Evolutionary conservation across 192 early-diverging fungal genomes (phyloP).

Genomic region (Coemansia sp.): DNA sequence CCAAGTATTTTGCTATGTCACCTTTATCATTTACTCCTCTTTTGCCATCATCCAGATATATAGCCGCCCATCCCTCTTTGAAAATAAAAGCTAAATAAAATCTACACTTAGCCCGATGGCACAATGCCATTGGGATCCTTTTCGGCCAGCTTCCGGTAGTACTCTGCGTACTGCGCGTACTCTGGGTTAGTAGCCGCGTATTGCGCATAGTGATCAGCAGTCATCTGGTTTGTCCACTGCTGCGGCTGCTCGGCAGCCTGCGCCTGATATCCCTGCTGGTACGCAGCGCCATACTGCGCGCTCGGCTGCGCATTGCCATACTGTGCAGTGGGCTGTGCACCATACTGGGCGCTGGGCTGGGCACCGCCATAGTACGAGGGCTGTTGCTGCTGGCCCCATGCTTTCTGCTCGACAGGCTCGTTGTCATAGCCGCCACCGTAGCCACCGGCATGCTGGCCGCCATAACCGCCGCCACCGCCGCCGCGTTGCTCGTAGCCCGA

Average conservation of each 20-base stretch:
- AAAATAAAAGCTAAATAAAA: slow-evolving; percentile 2
- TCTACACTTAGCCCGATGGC: slow-evolving; percentile 12
- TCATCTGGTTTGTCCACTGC: slow-evolving; percentile 54
- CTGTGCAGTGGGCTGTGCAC: neutral
- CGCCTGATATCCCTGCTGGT: slow-evolving; percentile 23
- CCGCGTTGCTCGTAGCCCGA: slow-evolving; percentile 28
- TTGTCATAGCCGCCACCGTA: slow-evolving; percentile 1
- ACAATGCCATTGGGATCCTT: slow-evolving; percentile 53
- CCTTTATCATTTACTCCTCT: no score
- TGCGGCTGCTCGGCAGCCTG: slow-evolving; percentile 15
- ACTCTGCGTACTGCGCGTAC: slow-evolving; percentile 53
- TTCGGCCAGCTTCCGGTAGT: slow-evolving; percentile 50
- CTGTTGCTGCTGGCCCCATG: slow-evolving; percentile 17
- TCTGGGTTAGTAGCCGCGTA: slow-evolving; percentile 45
- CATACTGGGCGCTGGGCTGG: slow-evolving; percentile 10
- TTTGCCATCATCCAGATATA: no score
- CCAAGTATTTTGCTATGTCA: no score
- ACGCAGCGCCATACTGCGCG: slow-evolving; percentile 9
- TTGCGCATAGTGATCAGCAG: slow-evolving; percentile 52
- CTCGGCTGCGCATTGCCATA: neutral
- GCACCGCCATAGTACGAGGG: neutral
- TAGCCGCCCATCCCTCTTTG: neutral
- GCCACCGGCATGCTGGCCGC: slow-evolving; percentile 8
- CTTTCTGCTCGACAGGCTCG: slow-evolving; percentile 16
- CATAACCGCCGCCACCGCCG: slow-evolving; percentile 9